Percentiles rank a stretch among this genome's conserved stretches.
These are phyloP conservation scores for Phytophthora pini DNA, from an alignment of 352 stramenopile species.

Conservation along the genomic window DNA sequence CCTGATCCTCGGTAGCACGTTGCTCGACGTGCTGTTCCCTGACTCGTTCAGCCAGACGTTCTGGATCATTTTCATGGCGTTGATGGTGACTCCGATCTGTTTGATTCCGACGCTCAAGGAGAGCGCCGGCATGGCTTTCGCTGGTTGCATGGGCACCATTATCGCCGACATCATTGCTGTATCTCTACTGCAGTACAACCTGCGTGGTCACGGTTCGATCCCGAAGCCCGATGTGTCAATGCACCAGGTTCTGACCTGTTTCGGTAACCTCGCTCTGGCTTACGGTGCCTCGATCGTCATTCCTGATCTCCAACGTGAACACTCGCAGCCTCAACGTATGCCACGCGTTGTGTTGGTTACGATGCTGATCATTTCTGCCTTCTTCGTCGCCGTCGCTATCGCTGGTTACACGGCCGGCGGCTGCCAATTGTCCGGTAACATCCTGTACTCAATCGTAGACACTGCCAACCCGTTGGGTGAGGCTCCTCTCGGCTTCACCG, in stretches of 20 bases:
- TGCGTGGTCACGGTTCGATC: conserved; percentile 26
- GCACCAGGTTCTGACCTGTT: conserved; percentile 25
- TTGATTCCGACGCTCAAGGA: conserved; percentile 31
- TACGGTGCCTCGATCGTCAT: conserved; percentile 30
- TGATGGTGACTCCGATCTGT: conserved; percentile 23
- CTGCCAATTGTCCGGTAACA: conserved; percentile 31
- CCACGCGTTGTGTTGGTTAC: conserved; percentile 25
- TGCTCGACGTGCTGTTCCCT: conserved; percentile 29
- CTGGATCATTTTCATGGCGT: conserved; percentile 39
- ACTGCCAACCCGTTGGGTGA: conserved; percentile 15
- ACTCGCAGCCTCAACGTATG: conserved; percentile 26
- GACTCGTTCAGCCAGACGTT: conserved; percentile 33
- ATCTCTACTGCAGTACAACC: conserved; percentile 24
- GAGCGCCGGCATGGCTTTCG: conserved; percentile 18
- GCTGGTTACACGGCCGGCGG: conserved; percentile 24
- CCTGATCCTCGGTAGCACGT: conserved; percentile 24
- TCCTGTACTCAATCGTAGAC: conserved; percentile 34
- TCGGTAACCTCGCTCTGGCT: conserved; percentile 28
- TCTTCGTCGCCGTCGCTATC: conserved; percentile 23
- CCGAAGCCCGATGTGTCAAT: conserved; percentile 19
- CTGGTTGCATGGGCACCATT: conserved; percentile 28
- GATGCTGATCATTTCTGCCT: conserved; percentile 24
- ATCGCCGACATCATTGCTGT: conserved; percentile 28
- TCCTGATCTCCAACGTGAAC: conserved; percentile 25
- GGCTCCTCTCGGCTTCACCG: conserved; percentile 24